Base-by-base conservation (phyloP, 106 monocot species). In the Dactylorhiza incarnata region DNA sequence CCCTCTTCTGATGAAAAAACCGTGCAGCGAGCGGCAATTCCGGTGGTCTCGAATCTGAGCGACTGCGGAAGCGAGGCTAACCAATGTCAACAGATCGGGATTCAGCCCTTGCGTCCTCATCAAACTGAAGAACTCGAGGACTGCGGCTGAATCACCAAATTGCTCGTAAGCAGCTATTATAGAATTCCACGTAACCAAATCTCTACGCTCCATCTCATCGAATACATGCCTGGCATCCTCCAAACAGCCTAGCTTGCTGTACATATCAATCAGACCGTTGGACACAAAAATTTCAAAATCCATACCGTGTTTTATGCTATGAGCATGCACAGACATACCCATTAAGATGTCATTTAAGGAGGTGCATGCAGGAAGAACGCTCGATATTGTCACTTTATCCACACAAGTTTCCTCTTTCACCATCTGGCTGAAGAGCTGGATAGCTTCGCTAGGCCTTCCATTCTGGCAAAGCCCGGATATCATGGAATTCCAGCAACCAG, bases 261-360 rank as follows among this genome's bases (percentile, higher is more conserved):
- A 90, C 87, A 89, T 86, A 73, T 90, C 84, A 45, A 90, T 84
- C 78, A 93, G 78, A 13, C 88, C 85, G 78, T 93, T 93, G 0
- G 79, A 90, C 8, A 88, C 88, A 48, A 84, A 93, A 48, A 93
- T 22, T 72, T 89, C 87, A 4, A 29, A 74, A 46, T 86, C 82
- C 45, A 93, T 13, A n/a, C 93, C 87, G 22, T 43, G 49, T 48
- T 90, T 93, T 14, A 88, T 50, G 13, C 55, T 82, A 63, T 49
- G 71, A 16, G 81, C 81, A 73, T 93, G 93, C 5, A 93, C 58
- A 51, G 53, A 59, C 51, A 68, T 65, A 6, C 89, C 89, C 73
- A 88, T 8, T 5, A 69, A 24, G 15, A 78, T 13, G 37, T 86
- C 75, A 25, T 78, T 75, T 63, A 90, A 72, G 0, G 77, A 82